Percentiles rank a stretch among this genome's conserved stretches.
These are phyloP conservation scores for Syzygium oleosum DNA, from an alignment of 345 rosid species.

Conservation along the genomic window DNA sequence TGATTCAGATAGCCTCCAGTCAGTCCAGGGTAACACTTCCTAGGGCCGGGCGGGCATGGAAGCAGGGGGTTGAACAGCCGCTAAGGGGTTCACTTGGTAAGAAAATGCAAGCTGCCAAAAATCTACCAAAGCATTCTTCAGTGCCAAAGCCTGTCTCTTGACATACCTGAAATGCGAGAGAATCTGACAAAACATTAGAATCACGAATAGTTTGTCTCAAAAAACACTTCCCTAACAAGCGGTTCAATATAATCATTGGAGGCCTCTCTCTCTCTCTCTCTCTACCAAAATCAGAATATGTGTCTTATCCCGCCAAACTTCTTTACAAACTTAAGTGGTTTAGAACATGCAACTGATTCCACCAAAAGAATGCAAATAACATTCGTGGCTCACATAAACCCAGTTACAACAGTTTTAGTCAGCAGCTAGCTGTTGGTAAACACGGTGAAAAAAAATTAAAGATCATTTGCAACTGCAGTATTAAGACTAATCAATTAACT, in stretches of 20 bases:
- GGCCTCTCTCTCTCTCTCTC: neutral
- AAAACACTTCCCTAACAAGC: neutral
- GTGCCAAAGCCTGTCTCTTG: constrained; percentile 24
- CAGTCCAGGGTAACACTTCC: neutral
- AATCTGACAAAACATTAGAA: neutral
- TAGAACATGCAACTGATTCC: neutral
- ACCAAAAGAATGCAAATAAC: neutral
- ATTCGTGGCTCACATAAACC: neutral
- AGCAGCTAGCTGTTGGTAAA: neutral
- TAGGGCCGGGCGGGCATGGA: neutral
- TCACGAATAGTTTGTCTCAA: neutral
- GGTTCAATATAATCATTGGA: neutral
- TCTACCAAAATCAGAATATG: neutral
- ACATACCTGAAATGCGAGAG: constrained; percentile 34
- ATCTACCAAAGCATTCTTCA: constrained; percentile 56
- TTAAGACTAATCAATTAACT: neutral
- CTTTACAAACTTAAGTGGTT: neutral
- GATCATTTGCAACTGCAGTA: neutral
- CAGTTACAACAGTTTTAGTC: neutral
- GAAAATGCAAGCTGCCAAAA: constrained; percentile 91
- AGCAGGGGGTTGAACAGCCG: constrained; percentile 56
- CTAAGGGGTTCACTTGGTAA: constrained; percentile 87
- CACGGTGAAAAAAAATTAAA: neutral
- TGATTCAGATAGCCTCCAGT: neutral
- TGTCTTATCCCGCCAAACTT: neutral